Base-by-base conservation (phyloP, 164 flowering plant species). In the Vitis labrusca region DNA sequence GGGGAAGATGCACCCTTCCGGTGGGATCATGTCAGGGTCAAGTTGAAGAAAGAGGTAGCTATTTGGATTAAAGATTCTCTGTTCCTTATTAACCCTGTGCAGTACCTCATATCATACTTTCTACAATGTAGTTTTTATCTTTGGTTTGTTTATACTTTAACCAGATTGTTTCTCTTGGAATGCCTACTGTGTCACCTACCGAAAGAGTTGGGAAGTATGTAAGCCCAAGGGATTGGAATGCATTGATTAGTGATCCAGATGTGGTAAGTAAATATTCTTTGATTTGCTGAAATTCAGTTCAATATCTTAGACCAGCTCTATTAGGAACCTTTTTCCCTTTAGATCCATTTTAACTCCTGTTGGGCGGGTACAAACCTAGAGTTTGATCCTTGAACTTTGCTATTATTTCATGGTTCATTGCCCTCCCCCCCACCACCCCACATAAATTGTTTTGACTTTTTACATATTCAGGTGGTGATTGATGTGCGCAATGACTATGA, bases 1-100 rank as follows among this genome's bases (percentile, higher is more conserved):
- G 97, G 98, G 61, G 95, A 94, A 73, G 96, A 95, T 87, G 93
- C 96, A 67, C 99, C 99, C 54, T 94, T 94, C 71, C 83, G 98
- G 60, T 94, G 98, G 99, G 98, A 92, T 77, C 99, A 94, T 80
- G 98, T 94, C 66, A 85, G 99, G 74, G 94, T 92, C 67, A 94
- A 92, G 83, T 65, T 92, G 76, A 94, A 94, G 80, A 91, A 90
- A 67, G 98, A 95, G 97, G 98, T 92, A 80, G 15, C 59, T 55
- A 48, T n/a, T 15, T 9, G 16, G 15, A 65, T 69, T 27, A 5
- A 49, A 5, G 16, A 10, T 5, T 27, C 5, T 47, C 37, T 19
- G 13, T 9, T 57, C 12, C 16, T 3, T 11, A 10, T 29, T n/a
- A 29, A 19, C 27, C 12, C n/a, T 61, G 55, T 5, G 30, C 17